These are phyloP conservation scores for Thermochaetoides thermophila DNA, from an alignment of 495 filamentous ascomycete species.

Conservation along the genomic window DNA sequence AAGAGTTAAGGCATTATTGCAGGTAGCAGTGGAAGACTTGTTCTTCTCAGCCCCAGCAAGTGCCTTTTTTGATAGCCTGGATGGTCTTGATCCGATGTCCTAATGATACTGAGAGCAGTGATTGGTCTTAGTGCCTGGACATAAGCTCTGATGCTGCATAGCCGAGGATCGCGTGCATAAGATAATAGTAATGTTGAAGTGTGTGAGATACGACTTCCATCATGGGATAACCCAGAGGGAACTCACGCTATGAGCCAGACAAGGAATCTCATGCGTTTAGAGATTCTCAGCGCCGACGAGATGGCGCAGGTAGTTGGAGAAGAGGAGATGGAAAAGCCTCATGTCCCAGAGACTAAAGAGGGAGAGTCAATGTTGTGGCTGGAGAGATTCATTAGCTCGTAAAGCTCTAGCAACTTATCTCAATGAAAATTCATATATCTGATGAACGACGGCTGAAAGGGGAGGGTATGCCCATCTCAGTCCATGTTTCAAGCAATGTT, in stretches of 20 bases:
- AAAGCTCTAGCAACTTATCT: no score
- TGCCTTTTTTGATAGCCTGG: constrained; percentile 33
- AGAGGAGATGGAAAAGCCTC: constrained; percentile 49
- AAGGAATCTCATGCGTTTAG: constrained; percentile 45
- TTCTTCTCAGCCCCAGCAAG: constrained; percentile 17
- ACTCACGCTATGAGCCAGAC: constrained; percentile 39
- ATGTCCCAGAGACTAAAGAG: constrained; percentile 43
- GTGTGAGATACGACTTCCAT: neutral
- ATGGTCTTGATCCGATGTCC: constrained; percentile 42
- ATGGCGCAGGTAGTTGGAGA: constrained; percentile 41
- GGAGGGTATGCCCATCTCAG: constrained; percentile 44
- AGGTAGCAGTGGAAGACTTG: constrained; percentile 5
- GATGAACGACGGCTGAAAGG: constrained; percentile 26
- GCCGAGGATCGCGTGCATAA: constrained; percentile 47
- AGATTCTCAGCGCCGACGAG: constrained; percentile 41
- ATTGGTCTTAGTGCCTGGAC: constrained; percentile 12
- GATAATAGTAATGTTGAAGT: constrained; percentile 29
- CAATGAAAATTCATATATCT: constrained; percentile 17
- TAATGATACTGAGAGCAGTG: constrained; percentile 28
- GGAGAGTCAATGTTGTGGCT: constrained; percentile 30
- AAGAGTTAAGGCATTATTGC: constrained; percentile 15
- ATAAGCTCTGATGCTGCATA: constrained; percentile 41
- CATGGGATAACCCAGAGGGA: neutral
- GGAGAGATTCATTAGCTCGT: neutral
- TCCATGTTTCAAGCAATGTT: constrained; percentile 41